phyloP scores from a whole-genome alignment of 305 asterid species.

The Fraxinus sp. region DNA sequence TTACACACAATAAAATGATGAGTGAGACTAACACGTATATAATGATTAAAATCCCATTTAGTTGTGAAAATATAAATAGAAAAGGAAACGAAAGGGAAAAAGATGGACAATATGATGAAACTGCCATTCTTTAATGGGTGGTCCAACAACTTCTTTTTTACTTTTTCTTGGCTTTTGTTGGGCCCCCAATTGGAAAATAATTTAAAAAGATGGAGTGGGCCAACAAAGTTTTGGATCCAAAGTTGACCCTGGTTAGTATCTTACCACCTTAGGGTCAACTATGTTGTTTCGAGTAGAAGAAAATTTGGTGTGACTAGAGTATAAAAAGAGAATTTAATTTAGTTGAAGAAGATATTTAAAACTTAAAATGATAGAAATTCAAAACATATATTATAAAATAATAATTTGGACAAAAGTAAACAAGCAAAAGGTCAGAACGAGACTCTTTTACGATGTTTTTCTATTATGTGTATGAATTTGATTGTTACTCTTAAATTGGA shows the following conservation, averaged over 20 bases:
- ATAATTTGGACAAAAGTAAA: not conserved
- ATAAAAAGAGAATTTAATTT: too few relatives aligned
- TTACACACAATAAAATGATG: not conserved
- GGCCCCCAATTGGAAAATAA: slow-evolving; percentile 25
- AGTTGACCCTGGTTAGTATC: slow-evolving; percentile 6
- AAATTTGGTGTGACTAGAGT: not conserved
- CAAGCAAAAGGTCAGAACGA: too few relatives aligned
- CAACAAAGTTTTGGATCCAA: slow-evolving; percentile 36
- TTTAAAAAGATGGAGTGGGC: slow-evolving; percentile 28
- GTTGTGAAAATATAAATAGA: not conserved
- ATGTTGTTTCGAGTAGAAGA: not conserved
- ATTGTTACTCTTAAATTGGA: too few relatives aligned
- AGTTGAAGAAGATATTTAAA: not conserved
- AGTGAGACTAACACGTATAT: not conserved
- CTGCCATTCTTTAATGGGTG: slow-evolving; percentile 12
- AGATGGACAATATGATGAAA: slow-evolving; percentile 1
- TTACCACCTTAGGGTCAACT: not conserved
- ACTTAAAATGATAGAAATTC: not conserved
- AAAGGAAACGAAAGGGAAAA: not conserved
- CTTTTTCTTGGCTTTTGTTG: slow-evolving; percentile 2
- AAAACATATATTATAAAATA: not conserved
- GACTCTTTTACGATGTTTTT: too few relatives aligned
- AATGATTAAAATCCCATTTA: not conserved
- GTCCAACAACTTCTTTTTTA: slow-evolving; percentile 18
- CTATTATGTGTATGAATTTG: not conserved